A percentile compares a stretch with the other conserved stretches of the same genome.
Conservation (phyloP, 2,329 filamentous ascomycete genomes). For the Neonectria coccinea region DNA sequence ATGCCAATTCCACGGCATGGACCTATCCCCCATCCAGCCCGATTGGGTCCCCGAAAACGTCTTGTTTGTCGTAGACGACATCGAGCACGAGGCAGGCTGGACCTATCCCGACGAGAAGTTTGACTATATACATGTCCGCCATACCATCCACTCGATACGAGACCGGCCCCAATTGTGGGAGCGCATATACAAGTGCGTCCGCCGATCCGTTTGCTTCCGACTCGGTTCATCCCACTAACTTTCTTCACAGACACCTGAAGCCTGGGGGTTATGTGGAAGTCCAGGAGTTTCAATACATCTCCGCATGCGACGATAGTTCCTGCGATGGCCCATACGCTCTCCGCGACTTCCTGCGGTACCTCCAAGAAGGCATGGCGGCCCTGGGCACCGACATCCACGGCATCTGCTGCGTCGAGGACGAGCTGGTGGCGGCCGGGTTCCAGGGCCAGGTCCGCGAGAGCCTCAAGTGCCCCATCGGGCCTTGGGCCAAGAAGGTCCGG, state of each 20-base stretch:
- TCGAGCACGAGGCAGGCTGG: slow-evolving; percentile 64
- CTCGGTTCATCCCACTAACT: slow-evolving; percentile 1
- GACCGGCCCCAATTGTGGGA: slow-evolving; percentile 56
- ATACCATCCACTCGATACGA: slow-evolving; percentile 59
- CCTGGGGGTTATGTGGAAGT: slow-evolving; percentile 65
- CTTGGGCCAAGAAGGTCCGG: slow-evolving; percentile 58
- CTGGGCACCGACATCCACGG: slow-evolving; percentile 58
- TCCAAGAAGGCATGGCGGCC: slow-evolving; percentile 55
- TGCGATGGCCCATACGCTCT: slow-evolving; percentile 59
- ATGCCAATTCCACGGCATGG: slow-evolving; percentile 60
- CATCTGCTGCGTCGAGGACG: slow-evolving; percentile 50
- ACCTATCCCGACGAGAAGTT: slow-evolving; percentile 58
- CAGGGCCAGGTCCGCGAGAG: slow-evolving; percentile 53
- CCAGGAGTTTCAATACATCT: slow-evolving; percentile 58
- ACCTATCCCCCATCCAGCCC: slow-evolving; percentile 65
- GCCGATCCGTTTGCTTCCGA: background rate
- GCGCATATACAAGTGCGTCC: slow-evolving; percentile 56
- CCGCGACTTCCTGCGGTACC: slow-evolving; percentile 58
- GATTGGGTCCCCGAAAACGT: slow-evolving; percentile 64
- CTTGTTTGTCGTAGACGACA: slow-evolving; percentile 64
- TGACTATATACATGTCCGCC: slow-evolving; percentile 63
- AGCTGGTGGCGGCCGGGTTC: slow-evolving; percentile 58
- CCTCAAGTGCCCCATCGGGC: slow-evolving; percentile 62
- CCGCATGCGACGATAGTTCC: slow-evolving; percentile 59
- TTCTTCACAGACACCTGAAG: slow-evolving; percentile 58